Evolutionary conservation across 768 basidiomycete species (phyloP).

Genomic region (Leccinellum rugosiceps): DNA sequence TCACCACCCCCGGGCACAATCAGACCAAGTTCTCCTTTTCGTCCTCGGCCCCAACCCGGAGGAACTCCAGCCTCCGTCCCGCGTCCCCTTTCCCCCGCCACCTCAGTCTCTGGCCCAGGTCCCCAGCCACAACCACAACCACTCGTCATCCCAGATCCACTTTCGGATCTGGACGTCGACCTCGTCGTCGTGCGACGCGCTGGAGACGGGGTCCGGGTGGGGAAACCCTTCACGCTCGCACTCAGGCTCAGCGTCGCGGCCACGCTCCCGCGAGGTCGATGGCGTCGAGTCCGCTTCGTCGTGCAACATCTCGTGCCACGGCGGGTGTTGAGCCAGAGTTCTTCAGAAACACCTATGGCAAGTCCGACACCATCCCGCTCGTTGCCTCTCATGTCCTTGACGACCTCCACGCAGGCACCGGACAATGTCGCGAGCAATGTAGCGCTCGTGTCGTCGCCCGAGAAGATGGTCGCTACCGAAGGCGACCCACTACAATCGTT

Average conservation of each 20-base stretch:
- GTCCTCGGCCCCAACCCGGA: constrained; percentile 30
- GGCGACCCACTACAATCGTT: constrained; percentile 24
- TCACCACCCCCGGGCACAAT: constrained; percentile 52
- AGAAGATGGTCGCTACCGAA: constrained; percentile 1
- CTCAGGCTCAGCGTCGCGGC: constrained; percentile 54
- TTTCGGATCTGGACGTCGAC: constrained; percentile 51
- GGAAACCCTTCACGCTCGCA: constrained; percentile 57
- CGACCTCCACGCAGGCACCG: constrained; percentile 6
- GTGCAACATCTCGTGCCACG: constrained; percentile 64
- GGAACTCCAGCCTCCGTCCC: constrained; percentile 23
- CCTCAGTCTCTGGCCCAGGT: constrained; percentile 15
- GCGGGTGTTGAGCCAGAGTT: constrained; percentile 17
- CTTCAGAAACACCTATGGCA: constrained; percentile 4
- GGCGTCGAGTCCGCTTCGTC: constrained; percentile 49
- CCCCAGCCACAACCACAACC: constrained; percentile 18
- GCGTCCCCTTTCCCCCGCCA: constrained; percentile 33
- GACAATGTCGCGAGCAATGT: constrained; percentile 5
- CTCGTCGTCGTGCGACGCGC: constrained; percentile 53
- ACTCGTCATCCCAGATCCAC: constrained; percentile 15
- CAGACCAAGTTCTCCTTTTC: constrained; percentile 43
- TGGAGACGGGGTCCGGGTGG: constrained; percentile 42
- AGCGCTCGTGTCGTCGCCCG: constrained; percentile 13
- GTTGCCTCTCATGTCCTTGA: constrained; percentile 2
- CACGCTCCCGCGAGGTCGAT: constrained; percentile 32
- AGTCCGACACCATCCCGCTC: constrained; percentile 3